Base-by-base conservation (phyloP, 2,329 filamentous ascomycete genomes). In the Penicillium sp. region DNA sequence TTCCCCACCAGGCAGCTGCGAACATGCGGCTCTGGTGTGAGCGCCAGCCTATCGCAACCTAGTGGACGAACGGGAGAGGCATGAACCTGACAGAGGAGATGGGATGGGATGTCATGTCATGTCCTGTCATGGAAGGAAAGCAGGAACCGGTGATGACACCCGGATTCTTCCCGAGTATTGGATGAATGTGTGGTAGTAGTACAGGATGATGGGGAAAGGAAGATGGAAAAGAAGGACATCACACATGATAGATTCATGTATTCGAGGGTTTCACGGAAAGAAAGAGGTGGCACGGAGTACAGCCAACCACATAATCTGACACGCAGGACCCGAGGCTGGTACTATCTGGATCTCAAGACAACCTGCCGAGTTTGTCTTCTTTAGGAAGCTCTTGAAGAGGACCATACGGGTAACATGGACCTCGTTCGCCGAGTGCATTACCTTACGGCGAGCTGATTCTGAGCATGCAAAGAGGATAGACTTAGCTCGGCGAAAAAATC, bases 1-100 rank as follows among this genome's bases (percentile, higher is more conserved):
- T 97, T 66, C 91, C 93, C 4, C 87, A 90, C 76, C 82, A 85
- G 63, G 84, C 84, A 56, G 90, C 89, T 57, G 84, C 89, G 68
- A 81, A 81, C 37, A 87, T 89, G 67, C 84, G 85, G 75, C 78
- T 78, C 62, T 91, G 90, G 78, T 93, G 88, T 76, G 80, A 82
- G 65, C 67, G 65, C 51, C 62, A 67, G 30, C 68, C 71, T n/a
- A 55, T 72, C 37, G 26, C 40, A 35, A 52, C n/a, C 26, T 61
- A 61, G 55, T 43, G 57, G 46, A n/a, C 25, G 52, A 28, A 14
- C 25, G 55, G 48, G 28, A 57, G 52, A 28, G 55, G 54, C 52
- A 57, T 55, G 35, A 33, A 53, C 13, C 10, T 33, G 10, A 33
- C 30, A 11, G 30, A 33, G 10, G 30, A 30, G 35, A 37, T 37